Base-by-base conservation (phyloP, 352 stramenopile species). In the Globisporangium recalcitrans region DNA sequence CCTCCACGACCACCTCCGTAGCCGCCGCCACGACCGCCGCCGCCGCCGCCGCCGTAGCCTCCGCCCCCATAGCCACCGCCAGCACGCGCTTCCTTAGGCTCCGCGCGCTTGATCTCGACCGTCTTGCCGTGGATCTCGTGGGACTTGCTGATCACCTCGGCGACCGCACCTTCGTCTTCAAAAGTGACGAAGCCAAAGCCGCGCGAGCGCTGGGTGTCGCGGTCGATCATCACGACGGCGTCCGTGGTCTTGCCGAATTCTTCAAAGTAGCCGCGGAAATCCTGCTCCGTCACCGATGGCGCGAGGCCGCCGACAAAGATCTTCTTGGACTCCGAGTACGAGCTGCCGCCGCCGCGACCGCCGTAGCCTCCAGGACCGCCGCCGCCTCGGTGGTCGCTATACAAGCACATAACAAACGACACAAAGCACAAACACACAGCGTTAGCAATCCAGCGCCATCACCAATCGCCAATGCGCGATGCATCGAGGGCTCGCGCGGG, bases 161-260 rank as follows among this genome's bases (percentile, higher is more conserved):
- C 86, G 26, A 97, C 87, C 6, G 85, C 88, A 14, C 86, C 78
- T 73, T 96, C 84, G 57, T 95, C 87, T 60, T 96, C 89, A 65
- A 97, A 98, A 14, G 87, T 97, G 29, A 98, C 77, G 63, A 98
- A 98, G 29, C 91, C 92, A 67, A 98, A 98, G 57, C 92, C 92
- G 11, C 92, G 83, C 24, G 85, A 96, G 54, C 89, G 81, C 64
- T 96, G 79, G 13, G 92, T 97, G 47, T 97, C 85, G 29, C 91
- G 87, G 68, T 98, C 91, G 59, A 96, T 91, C 91, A 97, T 98
- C 53, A 98, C 90, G 29, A 98, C 85, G 0, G 90, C 88, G 60
- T 97, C 89, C 29, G 85, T 94, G 60, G 97, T 95, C 63, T 78
- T 84, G 61, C 92, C 92, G 64, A 82, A 98, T 59, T 90, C 80